Percentiles rank a stretch among this genome's conserved stretches.
Evolutionary conservation across 2,329 filamentous ascomycete genomes (phyloP).

Genomic region (Acephala macrosclerotiorum): DNA sequence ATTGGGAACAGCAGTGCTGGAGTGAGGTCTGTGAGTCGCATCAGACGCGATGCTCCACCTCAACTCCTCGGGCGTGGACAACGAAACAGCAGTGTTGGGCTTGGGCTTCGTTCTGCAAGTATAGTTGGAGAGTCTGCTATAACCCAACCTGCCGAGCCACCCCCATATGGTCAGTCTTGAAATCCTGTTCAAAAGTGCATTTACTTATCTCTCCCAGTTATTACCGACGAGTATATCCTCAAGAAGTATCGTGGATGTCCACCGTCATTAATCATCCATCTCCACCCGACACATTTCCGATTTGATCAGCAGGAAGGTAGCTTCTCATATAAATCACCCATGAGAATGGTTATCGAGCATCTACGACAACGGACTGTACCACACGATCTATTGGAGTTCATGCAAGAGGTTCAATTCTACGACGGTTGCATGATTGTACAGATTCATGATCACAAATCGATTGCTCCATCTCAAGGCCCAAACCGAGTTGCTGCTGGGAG

Average conservation of each 20-base stretch:
- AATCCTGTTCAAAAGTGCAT: constrained; percentile 33
- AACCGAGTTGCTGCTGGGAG: constrained; percentile 61
- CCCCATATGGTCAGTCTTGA: constrained; percentile 57
- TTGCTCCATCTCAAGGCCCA: constrained; percentile 65
- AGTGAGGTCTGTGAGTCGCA: constrained; percentile 61
- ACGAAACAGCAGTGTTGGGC: constrained; percentile 55
- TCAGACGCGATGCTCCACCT: constrained; percentile 62
- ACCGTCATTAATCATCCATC: constrained; percentile 86
- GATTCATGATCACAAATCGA: constrained; percentile 85
- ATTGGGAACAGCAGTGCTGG: constrained; percentile 44
- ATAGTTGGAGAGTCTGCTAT: constrained; percentile 52
- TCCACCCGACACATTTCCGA: constrained; percentile 85
- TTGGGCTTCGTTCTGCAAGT: constrained; percentile 58
- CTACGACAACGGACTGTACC: constrained; percentile 79
- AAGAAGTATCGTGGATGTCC: constrained; percentile 75
- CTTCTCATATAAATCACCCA: constrained; percentile 91
- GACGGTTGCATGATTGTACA: constrained; percentile 95
- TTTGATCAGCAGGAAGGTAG: constrained; percentile 95
- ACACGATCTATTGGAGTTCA: constrained; percentile 84
- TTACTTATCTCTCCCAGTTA: constrained; percentile 58
- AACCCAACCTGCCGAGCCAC: constrained; percentile 52
- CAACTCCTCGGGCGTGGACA: constrained; percentile 55
- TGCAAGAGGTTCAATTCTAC: constrained; percentile 83
- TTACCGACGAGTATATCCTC: constrained; percentile 80
- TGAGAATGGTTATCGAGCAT: constrained; percentile 81